A percentile compares a stretch with the other conserved stretches of the same genome.
Evolutionary conservation across 192 early-diverging fungal genomes (phyloP).

Genomic region (Coemansia sp.): DNA sequence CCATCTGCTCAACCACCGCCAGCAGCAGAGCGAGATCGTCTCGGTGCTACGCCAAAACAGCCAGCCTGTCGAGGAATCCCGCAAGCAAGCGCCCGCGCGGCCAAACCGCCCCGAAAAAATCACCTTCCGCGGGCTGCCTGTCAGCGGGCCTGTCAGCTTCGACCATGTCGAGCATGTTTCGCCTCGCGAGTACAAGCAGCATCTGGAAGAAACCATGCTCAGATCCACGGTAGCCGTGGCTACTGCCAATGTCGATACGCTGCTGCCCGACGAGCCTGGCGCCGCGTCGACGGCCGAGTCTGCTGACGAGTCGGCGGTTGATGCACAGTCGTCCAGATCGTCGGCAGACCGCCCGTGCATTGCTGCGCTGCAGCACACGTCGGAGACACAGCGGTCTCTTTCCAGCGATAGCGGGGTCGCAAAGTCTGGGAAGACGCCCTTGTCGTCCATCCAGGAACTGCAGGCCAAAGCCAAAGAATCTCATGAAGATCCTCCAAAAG

Average conservation of each 20-base stretch:
- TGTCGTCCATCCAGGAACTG: slow-evolving; percentile 10
- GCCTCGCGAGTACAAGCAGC: slow-evolving; percentile 40
- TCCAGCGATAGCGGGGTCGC: slow-evolving; percentile 7
- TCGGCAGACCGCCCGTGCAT: slow-evolving; percentile 17
- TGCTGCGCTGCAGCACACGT: slow-evolving; percentile 33
- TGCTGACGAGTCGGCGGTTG: neutral
- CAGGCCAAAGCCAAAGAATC: slow-evolving; percentile 12
- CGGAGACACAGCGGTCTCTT: slow-evolving; percentile 10
- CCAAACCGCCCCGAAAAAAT: slow-evolving; percentile 22
- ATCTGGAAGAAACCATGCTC: slow-evolving; percentile 16
- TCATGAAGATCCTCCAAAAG: slow-evolving; percentile 13
- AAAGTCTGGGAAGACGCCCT: slow-evolving; percentile 1
- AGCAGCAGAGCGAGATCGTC: slow-evolving; percentile 47
- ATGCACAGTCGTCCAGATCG: slow-evolving; percentile 1
- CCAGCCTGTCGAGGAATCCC: neutral
- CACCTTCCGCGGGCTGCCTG: slow-evolving; percentile 39
- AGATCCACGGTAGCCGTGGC: slow-evolving; percentile 1
- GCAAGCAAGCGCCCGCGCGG: slow-evolving; percentile 7
- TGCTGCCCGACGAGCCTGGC: neutral
- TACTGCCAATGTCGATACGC: slow-evolving; percentile 9
- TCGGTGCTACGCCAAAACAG: slow-evolving; percentile 36
- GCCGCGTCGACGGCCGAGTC: neutral
- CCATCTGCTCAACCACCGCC: slow-evolving; percentile 50
- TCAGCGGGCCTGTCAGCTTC: slow-evolving; percentile 48
- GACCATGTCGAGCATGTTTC: slow-evolving; percentile 52